Base-by-base conservation (phyloP, 1,139 yeast genomes). In the Geotrichum reessii region DNA sequence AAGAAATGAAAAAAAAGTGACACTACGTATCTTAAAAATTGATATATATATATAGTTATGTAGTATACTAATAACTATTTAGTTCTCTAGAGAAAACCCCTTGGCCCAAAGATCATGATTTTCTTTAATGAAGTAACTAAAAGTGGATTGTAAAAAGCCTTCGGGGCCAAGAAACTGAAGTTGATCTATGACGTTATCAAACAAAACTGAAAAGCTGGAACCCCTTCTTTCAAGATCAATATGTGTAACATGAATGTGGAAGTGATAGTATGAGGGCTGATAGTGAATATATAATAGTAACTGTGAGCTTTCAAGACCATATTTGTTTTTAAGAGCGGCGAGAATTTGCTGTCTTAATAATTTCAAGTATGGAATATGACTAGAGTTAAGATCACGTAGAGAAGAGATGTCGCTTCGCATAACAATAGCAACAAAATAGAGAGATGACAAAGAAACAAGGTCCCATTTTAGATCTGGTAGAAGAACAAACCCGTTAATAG, bases 231-330 rank as follows among this genome's bases (percentile, higher is more conserved):
- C 83, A 64, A 87, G 88, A 25, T 74, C 78, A 7, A 87, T 78
- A 66, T 86, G 87, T 25, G 91, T 96, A n/a, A 88, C 85, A 69
- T 93, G 99, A 44, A 93, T 79, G 70, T 93, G 99, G 76, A 93
- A 86, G 69, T 93, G 98, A 69, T 93, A 93, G 71, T 93, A 93
- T 0, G 97, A 88, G 0, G 99, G 99, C 63, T 92, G 98, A 71
- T 93, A 91, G 71, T 91, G 98, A 56, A 91, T 79, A 69, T 86
- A 92, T 1, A 90, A 71, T 62, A 95, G 80, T 65, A 92, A 71
- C 64, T 84, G 81, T 66, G 84, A 84, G 1, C 68, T 65, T 0
- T 65, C 68, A 52, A 81, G 75, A 33, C 77, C 69, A 69, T 78
- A 85, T 42, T 74, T 69, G 47, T 76, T 75, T 1, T 81, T 71